Evolutionary conservation across 208 protist genomes (phyloP).

Genomic region (Cochliopodium minus): DNA sequence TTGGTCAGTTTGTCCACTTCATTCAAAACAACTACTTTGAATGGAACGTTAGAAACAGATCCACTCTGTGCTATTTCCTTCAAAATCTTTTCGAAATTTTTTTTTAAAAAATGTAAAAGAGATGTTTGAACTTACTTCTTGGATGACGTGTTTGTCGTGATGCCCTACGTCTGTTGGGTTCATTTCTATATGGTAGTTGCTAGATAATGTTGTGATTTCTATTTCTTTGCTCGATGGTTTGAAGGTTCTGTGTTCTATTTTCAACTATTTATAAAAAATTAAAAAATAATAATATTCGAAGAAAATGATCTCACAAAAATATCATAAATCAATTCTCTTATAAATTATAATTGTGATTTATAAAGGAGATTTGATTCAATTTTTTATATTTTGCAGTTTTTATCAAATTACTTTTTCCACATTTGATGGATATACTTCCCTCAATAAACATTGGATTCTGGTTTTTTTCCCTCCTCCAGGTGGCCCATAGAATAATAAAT

Average conservation of each 20-base stretch:
- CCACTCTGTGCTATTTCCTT: constrained; percentile 90
- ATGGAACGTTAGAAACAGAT: constrained; percentile 45
- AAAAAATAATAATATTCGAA: too few relatives aligned
- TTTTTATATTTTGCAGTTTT: constrained; percentile 58
- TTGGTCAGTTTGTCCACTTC: constrained; percentile 85
- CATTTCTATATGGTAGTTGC: constrained; percentile 93
- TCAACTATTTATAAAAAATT: too few relatives aligned
- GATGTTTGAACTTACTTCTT: constrained; percentile 12
- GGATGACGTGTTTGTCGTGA: constrained; percentile 86
- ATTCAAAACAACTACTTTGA: constrained; percentile 88
- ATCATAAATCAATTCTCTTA: not conserved
- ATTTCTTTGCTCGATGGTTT: constrained; percentile 71
- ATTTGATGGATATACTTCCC: constrained; percentile 72
- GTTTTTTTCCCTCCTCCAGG: constrained; percentile 85
- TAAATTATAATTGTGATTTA: not conserved
- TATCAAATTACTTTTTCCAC: constrained; percentile 56
- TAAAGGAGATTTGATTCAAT: not conserved
- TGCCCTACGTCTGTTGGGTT: constrained; percentile 88
- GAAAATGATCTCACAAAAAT: not conserved
- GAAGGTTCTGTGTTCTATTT: too few relatives aligned
- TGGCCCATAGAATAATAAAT: constrained; percentile 91
- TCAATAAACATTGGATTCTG: constrained; percentile 41
- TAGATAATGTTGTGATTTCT: constrained; percentile 83
- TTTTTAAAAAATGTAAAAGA: not conserved
- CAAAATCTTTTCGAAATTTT: constrained; percentile 73